Conservation (phyloP, 1,284 basidiomycete genomes). For the Boletus mariae region DNA sequence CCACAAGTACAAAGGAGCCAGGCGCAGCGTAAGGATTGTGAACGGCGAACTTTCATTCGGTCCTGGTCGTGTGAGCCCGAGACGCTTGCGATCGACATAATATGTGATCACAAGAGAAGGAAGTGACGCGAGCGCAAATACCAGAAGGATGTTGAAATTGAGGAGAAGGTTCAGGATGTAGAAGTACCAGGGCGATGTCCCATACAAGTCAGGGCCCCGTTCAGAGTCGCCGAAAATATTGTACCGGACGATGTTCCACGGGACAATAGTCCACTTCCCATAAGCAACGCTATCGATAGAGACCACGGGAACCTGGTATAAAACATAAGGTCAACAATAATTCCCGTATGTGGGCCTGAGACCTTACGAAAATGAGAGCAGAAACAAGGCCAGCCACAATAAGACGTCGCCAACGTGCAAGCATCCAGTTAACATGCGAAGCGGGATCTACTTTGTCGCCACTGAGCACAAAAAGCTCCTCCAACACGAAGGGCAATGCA, state of each 20-base stretch:
- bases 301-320: conserved; percentile 71
- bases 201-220: conserved; percentile 89
- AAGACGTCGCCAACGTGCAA: conserved; percentile 61
- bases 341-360: neutral
- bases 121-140: conserved; percentile 76
- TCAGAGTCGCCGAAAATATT: conserved; percentile 82
- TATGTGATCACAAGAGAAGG: conserved; percentile 81
- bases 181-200: conserved; percentile 83
- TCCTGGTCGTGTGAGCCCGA: conserved; percentile 59
- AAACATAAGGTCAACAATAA: conserved; percentile 4
- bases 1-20: conserved; percentile 91
- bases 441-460: conserved; percentile 64
- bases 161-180: conserved; percentile 85
- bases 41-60: conserved; percentile 73
- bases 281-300: conserved; percentile 87
- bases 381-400: conserved; percentile 56
- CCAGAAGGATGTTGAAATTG: conserved; percentile 89
- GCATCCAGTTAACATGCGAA: conserved; percentile 52
- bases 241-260: conserved; percentile 93
- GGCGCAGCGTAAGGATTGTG: conserved; percentile 68
- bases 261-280: conserved; percentile 73
- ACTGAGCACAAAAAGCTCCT: conserved; percentile 82
- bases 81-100: conserved; percentile 70
- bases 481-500: conserved; percentile 85
- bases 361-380: conserved; percentile 65